Conservation (phyloP, 2,329 filamentous ascomycete genomes). For the Fusarium neocosmosporiellum region DNA sequence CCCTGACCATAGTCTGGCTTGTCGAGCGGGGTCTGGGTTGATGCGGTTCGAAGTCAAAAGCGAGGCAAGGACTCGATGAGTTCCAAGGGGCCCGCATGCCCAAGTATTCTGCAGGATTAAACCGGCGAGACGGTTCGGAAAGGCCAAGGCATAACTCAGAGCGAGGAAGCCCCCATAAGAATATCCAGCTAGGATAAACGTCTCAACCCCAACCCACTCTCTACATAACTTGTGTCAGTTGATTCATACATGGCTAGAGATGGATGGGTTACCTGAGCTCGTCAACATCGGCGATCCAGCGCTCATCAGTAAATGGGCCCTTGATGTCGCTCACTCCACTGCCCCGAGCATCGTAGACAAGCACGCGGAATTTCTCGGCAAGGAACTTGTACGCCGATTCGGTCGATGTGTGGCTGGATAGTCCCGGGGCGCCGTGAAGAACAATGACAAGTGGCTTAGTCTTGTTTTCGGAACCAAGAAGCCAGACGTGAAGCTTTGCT, state of each 20-base stretch:
- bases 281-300: constrained; percentile 6
- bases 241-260: too few relatives aligned
- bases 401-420: not conserved
- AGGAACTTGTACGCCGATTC: constrained; percentile 12
- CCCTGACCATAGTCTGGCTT: constrained; percentile 12
- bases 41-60: constrained; percentile 1
- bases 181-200: constrained; percentile 12
- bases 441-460: constrained; percentile 3
- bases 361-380: not conserved
- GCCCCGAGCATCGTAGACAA: constrained; percentile 15
- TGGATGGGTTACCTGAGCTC: not conserved
- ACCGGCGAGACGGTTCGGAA: not conserved
- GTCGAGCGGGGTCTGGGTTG: constrained; percentile 1
- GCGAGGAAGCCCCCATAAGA: constrained; percentile 16
- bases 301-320: constrained; percentile 12
- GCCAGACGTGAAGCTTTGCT: constrained; percentile 8
- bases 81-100: not conserved
- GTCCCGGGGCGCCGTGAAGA: constrained; percentile 7
- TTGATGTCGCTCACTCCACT: constrained; percentile 9
- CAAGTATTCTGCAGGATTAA: constrained; percentile 3
- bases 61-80: not conserved
- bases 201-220: constrained; percentile 5
- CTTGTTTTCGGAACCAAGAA: constrained; percentile 16
- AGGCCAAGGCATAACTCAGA: constrained; percentile 1
- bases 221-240: not conserved